These are phyloP conservation scores for Stagonosporopsis rhizophila DNA, from an alignment of 2,329 filamentous ascomycete species.

Conservation along the genomic window DNA sequence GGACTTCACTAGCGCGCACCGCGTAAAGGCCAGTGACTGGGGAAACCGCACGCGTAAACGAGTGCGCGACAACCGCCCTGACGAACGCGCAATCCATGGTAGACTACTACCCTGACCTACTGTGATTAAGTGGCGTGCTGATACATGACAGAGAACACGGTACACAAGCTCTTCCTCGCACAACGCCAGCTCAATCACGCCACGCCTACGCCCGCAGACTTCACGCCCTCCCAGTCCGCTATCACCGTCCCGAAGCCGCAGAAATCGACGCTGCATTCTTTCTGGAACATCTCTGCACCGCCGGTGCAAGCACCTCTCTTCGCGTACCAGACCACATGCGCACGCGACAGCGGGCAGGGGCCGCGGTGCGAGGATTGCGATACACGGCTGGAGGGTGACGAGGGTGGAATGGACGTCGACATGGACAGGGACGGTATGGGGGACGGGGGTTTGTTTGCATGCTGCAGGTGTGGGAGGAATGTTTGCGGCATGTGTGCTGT, in stretches of 20 bases:
- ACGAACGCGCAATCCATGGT: conserved; percentile 64
- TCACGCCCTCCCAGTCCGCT: conserved; percentile 19
- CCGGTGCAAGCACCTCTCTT: conserved; percentile 34
- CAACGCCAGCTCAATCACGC: conserved; percentile 47
- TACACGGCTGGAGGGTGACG: conserved; percentile 35
- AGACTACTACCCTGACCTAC: conserved; percentile 8
- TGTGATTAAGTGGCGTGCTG: background rate
- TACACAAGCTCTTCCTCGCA: conserved; percentile 55
- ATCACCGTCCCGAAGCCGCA: conserved; percentile 37
- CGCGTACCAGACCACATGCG: conserved; percentile 20
- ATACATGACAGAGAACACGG: conserved; percentile 50
- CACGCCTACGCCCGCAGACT: conserved; percentile 37
- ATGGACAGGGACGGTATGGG: conserved; percentile 43
- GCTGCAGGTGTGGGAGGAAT: conserved; percentile 47
- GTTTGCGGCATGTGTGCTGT: conserved; percentile 55
- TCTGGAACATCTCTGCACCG: conserved; percentile 54
- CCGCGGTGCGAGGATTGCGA: conserved; percentile 57
- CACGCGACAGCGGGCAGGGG: conserved; percentile 13
- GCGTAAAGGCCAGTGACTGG: conserved; percentile 51
- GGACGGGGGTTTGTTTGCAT: conserved; percentile 44
- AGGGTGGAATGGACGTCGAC: conserved; percentile 49
- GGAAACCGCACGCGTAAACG: conserved; percentile 66
- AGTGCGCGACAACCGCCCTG: conserved; percentile 64
- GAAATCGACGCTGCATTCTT: conserved; percentile 56
- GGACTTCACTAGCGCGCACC: conserved; percentile 36